phyloP scores from a whole-genome alignment of 352 stramenopile genomes.

The Phytophthora agathidicida region DNA sequence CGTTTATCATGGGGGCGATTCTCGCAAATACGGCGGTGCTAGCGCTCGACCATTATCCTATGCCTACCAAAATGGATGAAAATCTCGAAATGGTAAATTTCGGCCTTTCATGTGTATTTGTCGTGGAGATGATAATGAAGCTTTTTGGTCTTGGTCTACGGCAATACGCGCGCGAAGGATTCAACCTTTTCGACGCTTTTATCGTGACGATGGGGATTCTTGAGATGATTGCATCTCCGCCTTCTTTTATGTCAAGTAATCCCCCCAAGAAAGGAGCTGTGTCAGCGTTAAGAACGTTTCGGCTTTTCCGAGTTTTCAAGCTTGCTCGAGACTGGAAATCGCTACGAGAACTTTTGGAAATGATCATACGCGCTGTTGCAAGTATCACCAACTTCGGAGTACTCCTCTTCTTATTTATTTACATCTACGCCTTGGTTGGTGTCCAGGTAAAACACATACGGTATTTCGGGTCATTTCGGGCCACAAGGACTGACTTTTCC shows the following conservation, averaged over 20 bases:
- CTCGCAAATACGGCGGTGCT: slow-evolving; percentile 86
- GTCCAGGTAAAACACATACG: slow-evolving; percentile 62
- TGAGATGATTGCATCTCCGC: slow-evolving; percentile 68
- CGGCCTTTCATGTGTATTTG: slow-evolving; percentile 73
- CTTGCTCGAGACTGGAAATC: slow-evolving; percentile 93
- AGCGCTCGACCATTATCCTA: slow-evolving; percentile 83
- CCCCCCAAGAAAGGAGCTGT: slow-evolving; percentile 62
- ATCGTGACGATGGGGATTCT: slow-evolving; percentile 83
- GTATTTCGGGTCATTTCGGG: not conserved
- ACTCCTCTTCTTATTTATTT: slow-evolving; percentile 95
- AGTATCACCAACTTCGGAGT: slow-evolving; percentile 95
- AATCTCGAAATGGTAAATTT: slow-evolving; percentile 86
- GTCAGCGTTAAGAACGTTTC: slow-evolving; percentile 89
- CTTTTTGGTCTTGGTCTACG: slow-evolving; percentile 77
- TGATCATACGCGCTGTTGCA: slow-evolving; percentile 90
- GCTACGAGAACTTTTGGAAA: slow-evolving; percentile 90
- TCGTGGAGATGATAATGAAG: slow-evolving; percentile 85
- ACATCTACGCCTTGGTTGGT: slow-evolving; percentile 93
- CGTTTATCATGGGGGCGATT: slow-evolving; percentile 79
- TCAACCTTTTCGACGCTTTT: slow-evolving; percentile 89
- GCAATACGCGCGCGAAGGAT: slow-evolving; percentile 76
- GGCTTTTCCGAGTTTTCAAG: slow-evolving; percentile 95
- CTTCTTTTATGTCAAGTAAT: slow-evolving; percentile 71
- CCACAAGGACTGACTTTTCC: not conserved
- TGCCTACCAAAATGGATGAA: slow-evolving; percentile 52